These are phyloP conservation scores for Malus hybrid DNA, from an alignment of 331 rosid genomes.

Conservation along the genomic window DNA sequence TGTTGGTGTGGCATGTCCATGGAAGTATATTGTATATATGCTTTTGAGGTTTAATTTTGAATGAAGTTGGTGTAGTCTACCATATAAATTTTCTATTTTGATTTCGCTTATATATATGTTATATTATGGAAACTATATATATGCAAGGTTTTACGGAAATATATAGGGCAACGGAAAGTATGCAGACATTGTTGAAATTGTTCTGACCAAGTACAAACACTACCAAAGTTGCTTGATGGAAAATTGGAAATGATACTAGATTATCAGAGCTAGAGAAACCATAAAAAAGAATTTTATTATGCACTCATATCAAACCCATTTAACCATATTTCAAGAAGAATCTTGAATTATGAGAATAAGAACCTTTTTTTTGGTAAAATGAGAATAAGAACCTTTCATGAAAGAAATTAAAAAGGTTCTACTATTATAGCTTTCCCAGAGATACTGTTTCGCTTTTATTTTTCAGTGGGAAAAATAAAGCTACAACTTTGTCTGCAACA, in stretches of 20 bases:
- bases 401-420: background rate
- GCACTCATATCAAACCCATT: background rate
- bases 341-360: background rate
- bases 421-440: background rate
- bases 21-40: background rate
- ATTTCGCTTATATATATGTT: background rate
- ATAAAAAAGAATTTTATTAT: background rate
- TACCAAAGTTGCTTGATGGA: background rate
- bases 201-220: background rate
- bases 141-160: background rate
- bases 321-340: background rate
- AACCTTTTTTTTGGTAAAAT: background rate
- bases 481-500: background rate
- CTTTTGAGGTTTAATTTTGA: background rate
- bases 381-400: background rate
- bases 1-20: background rate
- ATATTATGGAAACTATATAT: background rate
- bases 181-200: background rate
- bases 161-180: background rate
- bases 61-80: background rate
- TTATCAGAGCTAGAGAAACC: background rate
- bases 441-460: background rate
- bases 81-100: no score
- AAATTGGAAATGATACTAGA: background rate
- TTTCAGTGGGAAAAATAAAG: background rate